These are phyloP conservation scores for Pleurotus ostreatus DNA, from an alignment of 768 basidiomycete species.

Conservation along the genomic window DNA sequence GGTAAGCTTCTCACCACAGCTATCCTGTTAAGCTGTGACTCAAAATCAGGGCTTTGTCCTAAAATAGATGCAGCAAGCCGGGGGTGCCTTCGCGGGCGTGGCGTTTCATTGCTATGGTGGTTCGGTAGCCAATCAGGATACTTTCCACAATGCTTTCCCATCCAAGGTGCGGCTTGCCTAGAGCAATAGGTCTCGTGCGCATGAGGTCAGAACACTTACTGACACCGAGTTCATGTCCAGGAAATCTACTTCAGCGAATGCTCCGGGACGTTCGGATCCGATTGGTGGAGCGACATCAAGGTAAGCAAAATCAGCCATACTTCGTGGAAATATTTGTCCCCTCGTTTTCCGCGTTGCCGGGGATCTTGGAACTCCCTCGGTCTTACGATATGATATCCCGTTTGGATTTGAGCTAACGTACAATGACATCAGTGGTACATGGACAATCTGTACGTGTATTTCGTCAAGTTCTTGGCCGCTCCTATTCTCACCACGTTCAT, in stretches of 20 bases:
- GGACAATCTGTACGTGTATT: conserved; percentile 4
- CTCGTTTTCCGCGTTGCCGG: not conserved
- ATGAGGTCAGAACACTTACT: not conserved
- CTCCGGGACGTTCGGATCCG: conserved; percentile 56
- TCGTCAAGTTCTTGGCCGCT: too few species aligned
- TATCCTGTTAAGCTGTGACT: not conserved
- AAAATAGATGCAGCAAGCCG: conserved; percentile 46
- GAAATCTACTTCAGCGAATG: conserved; percentile 43
- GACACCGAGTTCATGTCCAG: not conserved
- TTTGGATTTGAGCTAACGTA: not conserved
- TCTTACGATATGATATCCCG: too few species aligned
- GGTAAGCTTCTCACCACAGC: not conserved
- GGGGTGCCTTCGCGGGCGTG: conserved; percentile 56
- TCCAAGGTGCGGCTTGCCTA: conserved; percentile 42
- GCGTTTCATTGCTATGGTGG: conserved; percentile 69
- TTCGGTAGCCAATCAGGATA: conserved; percentile 45
- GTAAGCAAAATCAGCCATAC: conserved; percentile 24
- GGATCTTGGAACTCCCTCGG: not conserved
- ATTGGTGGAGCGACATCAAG: conserved; percentile 84
- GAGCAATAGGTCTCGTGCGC: not conserved
- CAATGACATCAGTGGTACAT: conserved; percentile 7
- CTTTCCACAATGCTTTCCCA: conserved; percentile 53
- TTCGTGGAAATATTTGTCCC: not conserved
- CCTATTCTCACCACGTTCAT: not conserved
- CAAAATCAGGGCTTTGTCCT: too few species aligned